Base-by-base conservation (phyloP, 495 filamentous ascomycete genomes). In the Penicillium maclennaniae region DNA sequence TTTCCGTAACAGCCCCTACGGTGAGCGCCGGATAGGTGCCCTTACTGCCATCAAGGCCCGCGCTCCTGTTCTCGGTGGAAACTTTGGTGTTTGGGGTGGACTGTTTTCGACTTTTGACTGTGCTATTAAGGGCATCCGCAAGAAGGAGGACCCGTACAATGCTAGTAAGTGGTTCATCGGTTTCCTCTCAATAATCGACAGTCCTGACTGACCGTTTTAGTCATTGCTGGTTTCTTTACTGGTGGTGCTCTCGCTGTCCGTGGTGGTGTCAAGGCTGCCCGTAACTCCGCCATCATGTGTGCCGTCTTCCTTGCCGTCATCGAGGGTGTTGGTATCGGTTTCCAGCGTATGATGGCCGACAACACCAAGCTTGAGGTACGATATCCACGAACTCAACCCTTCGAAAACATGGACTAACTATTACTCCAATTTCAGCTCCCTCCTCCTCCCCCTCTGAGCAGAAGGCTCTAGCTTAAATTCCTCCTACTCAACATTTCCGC, bases 71-170 rank as follows among this genome's bases (percentile, higher is more conserved):
- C 80, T 97, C 46, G 93, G 92, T 54, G 93, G 93, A 56, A 98
- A 98, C 79, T 98, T 98, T 58, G 93, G 92, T 59, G 87, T 92
- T 28, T 98, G 92, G 92, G 95, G 93, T 62, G 93, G 93, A 56
- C 65, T 97, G 39, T 97, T 98, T 75, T 87, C 83, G 53, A 92
- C 88, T 37, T 97, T 88, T 67, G 93, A 98, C 73, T 98, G 93
- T 76, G 89, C 91, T n/a, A 87, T 98, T 21, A 97, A 97, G 78
- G 92, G 92, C 41, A 75, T 96, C 36, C 77, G 93, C 55, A 88
- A 93, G 75, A 97, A 96, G 85, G 92, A 98, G 68, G 92, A 97
- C 68, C 91, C 93, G 28, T 97, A 87, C 75, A 97, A 97, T 76
- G 89, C 90, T 55, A 96, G 88, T 81, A 85, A 31, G 82, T 83